Conservation (phyloP, 805 yeast species). For the Metschnikowia shivogae region DNA sequence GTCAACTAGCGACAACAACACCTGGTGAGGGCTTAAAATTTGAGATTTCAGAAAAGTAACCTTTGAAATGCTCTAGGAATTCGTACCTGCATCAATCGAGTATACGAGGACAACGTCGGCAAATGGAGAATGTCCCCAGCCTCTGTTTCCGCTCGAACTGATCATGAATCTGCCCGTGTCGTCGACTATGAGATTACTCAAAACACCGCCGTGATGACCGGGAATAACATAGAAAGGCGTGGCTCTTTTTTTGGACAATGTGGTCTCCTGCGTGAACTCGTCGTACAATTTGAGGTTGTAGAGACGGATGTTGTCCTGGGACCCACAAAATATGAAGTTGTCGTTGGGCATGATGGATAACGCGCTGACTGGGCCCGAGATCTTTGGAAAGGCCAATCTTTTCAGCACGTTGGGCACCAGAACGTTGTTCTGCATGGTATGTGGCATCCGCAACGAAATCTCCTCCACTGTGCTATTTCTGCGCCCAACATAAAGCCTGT, state of each 20-base stretch:
- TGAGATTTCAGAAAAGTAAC: too few species aligned
- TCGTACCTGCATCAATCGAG: constrained; percentile 54
- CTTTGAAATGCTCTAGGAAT: background rate
- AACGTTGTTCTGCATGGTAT: constrained; percentile 20
- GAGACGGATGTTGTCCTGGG: constrained; percentile 82
- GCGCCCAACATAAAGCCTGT: constrained; percentile 75
- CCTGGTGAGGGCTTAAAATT: too few species aligned
- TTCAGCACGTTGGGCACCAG: constrained; percentile 48
- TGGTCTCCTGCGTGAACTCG: constrained; percentile 27
- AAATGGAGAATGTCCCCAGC: constrained; percentile 80
- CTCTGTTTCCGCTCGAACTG: constrained; percentile 90
- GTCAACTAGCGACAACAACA: background rate
- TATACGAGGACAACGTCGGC: constrained; percentile 81
- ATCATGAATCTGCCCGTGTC: constrained; percentile 85
- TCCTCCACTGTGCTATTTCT: constrained; percentile 86
- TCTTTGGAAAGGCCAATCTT: constrained; percentile 69
- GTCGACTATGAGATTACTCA: constrained; percentile 75
- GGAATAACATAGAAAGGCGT: constrained; percentile 88
- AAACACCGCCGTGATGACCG: constrained; percentile 92
- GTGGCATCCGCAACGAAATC: constrained; percentile 58
- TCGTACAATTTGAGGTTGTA: constrained; percentile 60
- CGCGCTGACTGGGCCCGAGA: constrained; percentile 87
- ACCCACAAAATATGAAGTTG: constrained; percentile 78
- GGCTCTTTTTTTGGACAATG: constrained; percentile 35
- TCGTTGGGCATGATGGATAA: constrained; percentile 77